These are phyloP conservation scores for Dichotomocladium elegans DNA, from an alignment of 371 early-diverging fungal genomes.

Conservation along the genomic window DNA sequence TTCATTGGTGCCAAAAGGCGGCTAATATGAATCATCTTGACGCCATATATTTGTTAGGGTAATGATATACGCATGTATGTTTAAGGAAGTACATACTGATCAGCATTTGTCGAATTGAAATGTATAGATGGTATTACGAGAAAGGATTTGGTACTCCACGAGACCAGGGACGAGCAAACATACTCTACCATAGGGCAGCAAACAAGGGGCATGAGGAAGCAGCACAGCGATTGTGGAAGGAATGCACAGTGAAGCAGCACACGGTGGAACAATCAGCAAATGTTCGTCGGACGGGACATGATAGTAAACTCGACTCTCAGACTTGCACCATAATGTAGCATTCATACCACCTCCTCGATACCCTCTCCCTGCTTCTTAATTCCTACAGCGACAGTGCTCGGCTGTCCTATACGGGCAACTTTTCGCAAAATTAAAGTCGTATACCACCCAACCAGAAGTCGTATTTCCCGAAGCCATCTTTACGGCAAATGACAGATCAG, in stretches of 20 bases:
- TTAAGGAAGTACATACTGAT: constrained; percentile 9
- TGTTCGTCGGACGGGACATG: too few species aligned
- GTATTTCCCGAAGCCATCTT: too few species aligned
- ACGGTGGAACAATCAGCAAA: too few species aligned
- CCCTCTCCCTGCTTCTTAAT: background rate
- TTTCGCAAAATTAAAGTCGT: too few species aligned
- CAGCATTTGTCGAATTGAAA: constrained; percentile 2
- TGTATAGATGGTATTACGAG: constrained; percentile 30
- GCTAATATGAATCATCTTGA: constrained; percentile 27
- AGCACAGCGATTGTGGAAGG: constrained; percentile 5
- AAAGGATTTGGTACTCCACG: constrained; percentile 19
- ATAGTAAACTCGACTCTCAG: too few species aligned
- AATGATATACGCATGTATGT: background rate
- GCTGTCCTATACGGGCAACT: too few species aligned
- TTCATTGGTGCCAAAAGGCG: constrained; percentile 41
- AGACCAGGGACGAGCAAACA: constrained; percentile 14
- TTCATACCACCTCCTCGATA: background rate
- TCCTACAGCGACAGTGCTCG: background rate
- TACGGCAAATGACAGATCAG: too few species aligned
- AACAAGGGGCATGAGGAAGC: constrained; percentile 18
- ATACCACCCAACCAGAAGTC: too few species aligned
- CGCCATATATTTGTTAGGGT: constrained; percentile 23
- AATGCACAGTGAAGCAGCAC: too few species aligned
- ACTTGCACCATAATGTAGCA: background rate
- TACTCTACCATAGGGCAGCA: constrained; percentile 20